Evolutionary conservation across 345 rosid genomes (phyloP), one percentile per base, ranked within the genome.

Genomic region (Cardiospermum halicacabum): DNA sequence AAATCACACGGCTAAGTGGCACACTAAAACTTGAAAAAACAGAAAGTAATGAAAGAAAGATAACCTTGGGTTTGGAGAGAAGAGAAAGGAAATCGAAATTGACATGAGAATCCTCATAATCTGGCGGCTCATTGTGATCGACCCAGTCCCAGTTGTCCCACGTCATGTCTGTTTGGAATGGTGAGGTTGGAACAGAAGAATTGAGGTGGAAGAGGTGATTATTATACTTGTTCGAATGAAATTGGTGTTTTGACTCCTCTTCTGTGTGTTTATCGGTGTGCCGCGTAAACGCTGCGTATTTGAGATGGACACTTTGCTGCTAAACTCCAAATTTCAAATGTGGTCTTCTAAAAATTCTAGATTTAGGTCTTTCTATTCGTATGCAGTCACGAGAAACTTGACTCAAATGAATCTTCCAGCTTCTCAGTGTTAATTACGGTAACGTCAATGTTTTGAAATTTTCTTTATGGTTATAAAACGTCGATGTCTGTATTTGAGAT

Each of bases 1-100:
- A 3, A 59, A 58, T 10, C 62, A 47, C 45, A 57, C 49, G 32
- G 60, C 36, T 15, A 53, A 50, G 24, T 32, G 37, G 42, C 10
- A 66, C n/a, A 51, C 54, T 54, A 47, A 21, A 57, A 9, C 37
- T 40, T 32, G 6, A 68, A 53, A 30, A 53, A 13, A 39, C 10
- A 10, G 26, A 12, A 9, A 26, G 2, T 25, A 13, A 5, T 15
- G 4, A n/a, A 40, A 64, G 15, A 21, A 56, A 32, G 12, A 63
- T 11, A 48, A 88, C 96, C 97, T 88, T 82, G 80, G 81, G 85
- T 28, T 77, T 78, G 50, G 96, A 84, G 30, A 88, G 47, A 28
- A 85, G 72, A 13, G 88, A 88, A 56, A 85, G 58, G 66, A 83
- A 80, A 69, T 91, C 94, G 69, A 82, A 86, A 73, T 85, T 78